Base-by-base conservation (phyloP, 495 filamentous ascomycete species). In the Lasiosphaeria ovina region DNA sequence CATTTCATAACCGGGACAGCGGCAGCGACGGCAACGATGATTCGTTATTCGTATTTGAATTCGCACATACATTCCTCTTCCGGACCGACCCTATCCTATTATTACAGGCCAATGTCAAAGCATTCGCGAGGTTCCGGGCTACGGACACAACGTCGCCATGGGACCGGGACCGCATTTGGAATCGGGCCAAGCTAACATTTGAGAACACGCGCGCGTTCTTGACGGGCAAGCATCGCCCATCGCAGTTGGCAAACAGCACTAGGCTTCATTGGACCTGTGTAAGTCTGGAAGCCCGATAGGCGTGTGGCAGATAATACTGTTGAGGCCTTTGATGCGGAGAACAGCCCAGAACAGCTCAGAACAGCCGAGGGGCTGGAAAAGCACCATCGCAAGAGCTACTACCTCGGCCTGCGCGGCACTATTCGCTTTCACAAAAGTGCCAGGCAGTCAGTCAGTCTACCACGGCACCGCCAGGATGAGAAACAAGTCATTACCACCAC, bases 41-140 rank as follows among this genome's bases (percentile, higher is more conserved):
- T 7, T 31, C 47, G 3, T 34, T n/a, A 8, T 59, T 53, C 16
- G 17, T 32, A 6, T 44, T 16, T 17, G 32, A 50, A 10, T 6
- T 31, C 11, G 55, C 44, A 3, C 32, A 53, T 6, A 9, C 48
- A 8, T 59, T 59, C 34, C 49, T 59, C 50, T 59, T 59, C 17
- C 42, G 42, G 6, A 59, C 57, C 9, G 57, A 59, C 3, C 57
- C 57, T 3, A 59, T 59, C 36, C 24, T 59, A n/a, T 53, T 14
- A 12, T 14, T 59, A n/a, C 57, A 59, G 35, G 48, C 57, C 35
- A 59, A 53, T 34, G 57, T 53, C 32, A 59, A 59, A 34, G 57
- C 48, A 8, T 52, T 59, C 11, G 57, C 53, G 32, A 53, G 35
- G 31, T 59, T 17, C 35, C 57, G 57, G 24, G 35, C 32, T 16